Base-by-base conservation (phyloP, 345 rosid genomes). In the Salix purpurea region DNA sequence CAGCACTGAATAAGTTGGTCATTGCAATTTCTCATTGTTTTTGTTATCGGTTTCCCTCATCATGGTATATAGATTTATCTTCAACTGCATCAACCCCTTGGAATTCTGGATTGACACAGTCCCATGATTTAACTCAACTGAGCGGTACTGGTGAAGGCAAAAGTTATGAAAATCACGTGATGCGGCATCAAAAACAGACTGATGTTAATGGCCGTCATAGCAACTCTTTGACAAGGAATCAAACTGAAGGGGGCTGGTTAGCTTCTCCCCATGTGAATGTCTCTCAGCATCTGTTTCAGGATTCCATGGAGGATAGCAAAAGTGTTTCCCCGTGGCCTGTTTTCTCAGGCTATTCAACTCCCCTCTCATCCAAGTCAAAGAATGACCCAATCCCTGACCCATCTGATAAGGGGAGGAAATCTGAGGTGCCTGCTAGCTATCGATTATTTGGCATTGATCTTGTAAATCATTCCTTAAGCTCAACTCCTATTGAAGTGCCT, bases 291-390 rank as follows among this genome's bases (percentile, higher is more conserved):
- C 65, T 62, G 40, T 86, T 81, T 77, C 89, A 82, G 50, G 94
- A 87, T 74, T 72, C 80, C 15, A 64, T 74, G 23, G 96, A 91
- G 44, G 91, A 89, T 65, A 80, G 79, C 76, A 91, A 88, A 80
- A 89, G 84, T 72, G 70, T 78, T 9, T 62, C 87, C 54, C 82
- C 78, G 24, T 82, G 94, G 89, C 80, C 88, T 77, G 84, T 77
- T 77, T 65, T 73, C 56, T 64, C 87, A 42, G 89, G 88, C 30
- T 85, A 76, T 79, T 74, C 89, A 24, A 76, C 85, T 71, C 70
- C 79, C 42, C 84, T 54, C 56, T 67, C 87, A 62, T 71, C 88
- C 44, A 86, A 82, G 74, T 50, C 73, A 71, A 85, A 84, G 69
- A 74, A 72, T 79, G 88, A 89, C 24, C 68, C 69, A 24, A 44